These are phyloP conservation scores for Fagopyrum esculentum DNA, from an alignment of 148 eudicot genomes.

Conservation along the genomic window DNA sequence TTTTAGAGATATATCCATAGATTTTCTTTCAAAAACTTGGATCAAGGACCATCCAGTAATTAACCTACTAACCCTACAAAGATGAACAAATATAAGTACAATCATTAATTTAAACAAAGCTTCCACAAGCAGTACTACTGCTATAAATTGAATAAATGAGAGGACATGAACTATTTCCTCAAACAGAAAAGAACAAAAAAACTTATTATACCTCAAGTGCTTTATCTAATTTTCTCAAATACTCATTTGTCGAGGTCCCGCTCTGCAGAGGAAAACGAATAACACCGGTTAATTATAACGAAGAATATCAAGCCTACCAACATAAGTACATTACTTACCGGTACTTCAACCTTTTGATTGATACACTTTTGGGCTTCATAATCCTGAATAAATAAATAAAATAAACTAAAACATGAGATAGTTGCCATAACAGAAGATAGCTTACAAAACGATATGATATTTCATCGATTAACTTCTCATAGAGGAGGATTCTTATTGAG, in stretches of 20 bases:
- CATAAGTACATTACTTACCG: slow-evolving; percentile 34
- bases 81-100: not conserved
- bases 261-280: slow-evolving; percentile 32
- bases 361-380: slow-evolving; percentile 55
- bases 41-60: not conserved
- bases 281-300: not conserved
- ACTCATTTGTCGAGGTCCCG: slow-evolving; percentile 72
- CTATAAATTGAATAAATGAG: not conserved
- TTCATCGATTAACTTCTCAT: too few species aligned
- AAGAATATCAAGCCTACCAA: not conserved
- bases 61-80: not conserved
- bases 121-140: not conserved
- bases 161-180: not conserved
- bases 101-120: not conserved
- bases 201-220: slow-evolving; percentile 61
- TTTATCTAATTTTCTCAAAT: slow-evolving; percentile 63
- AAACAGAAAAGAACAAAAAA: not conserved
- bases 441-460: not conserved
- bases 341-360: slow-evolving; percentile 75
- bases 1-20: not conserved
- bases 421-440: too few species aligned
- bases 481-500: too few species aligned
- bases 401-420: not conserved
- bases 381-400: slow-evolving; percentile 40
- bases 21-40: not conserved